Evolutionary conservation across 2,329 filamentous ascomycete species (phyloP).

Genomic region (Diaporthe destruens): DNA sequence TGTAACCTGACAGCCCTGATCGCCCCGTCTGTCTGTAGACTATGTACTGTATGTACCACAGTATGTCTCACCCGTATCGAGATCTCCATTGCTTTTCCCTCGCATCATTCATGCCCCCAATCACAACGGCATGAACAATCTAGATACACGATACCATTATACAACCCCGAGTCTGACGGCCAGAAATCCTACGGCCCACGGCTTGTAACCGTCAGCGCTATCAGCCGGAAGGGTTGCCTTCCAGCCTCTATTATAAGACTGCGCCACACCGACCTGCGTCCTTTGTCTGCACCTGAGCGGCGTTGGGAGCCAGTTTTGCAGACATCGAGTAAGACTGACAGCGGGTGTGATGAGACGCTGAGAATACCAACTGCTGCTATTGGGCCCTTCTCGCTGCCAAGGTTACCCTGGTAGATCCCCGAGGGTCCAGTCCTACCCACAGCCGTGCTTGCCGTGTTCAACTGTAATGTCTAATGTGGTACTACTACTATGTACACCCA

Average conservation of each 20-base stretch:
- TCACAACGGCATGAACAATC: background rate
- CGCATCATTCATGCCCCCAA: background rate
- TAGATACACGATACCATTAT: too few relatives aligned
- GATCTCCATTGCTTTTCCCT: background rate
- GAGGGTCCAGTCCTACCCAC: conserved; percentile 13
- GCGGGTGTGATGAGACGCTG: conserved; percentile 15
- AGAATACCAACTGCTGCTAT: conserved; percentile 19
- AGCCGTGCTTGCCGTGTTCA: background rate
- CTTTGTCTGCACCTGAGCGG: conserved; percentile 12
- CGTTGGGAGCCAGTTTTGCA: background rate
- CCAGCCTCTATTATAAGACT: conserved; percentile 23
- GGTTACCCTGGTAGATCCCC: background rate
- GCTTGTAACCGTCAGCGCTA: conserved; percentile 9
- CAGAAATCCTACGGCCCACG: background rate
- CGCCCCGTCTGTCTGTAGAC: conserved; percentile 1
- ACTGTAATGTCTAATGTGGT: background rate
- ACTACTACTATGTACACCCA: too few relatives aligned
- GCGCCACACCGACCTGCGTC: conserved; percentile 1
- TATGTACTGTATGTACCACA: too few relatives aligned
- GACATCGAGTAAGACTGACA: conserved; percentile 8
- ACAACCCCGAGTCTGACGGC: background rate
- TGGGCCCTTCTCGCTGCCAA: background rate
- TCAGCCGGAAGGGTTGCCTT: background rate
- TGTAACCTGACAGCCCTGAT: background rate
- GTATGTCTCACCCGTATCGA: conserved; percentile 6